A percentile compares a stretch with the other conserved stretches of the same genome.
phyloP scores from a whole-genome alignment of 140 eudicot species.

The Cichorium intybus region DNA sequence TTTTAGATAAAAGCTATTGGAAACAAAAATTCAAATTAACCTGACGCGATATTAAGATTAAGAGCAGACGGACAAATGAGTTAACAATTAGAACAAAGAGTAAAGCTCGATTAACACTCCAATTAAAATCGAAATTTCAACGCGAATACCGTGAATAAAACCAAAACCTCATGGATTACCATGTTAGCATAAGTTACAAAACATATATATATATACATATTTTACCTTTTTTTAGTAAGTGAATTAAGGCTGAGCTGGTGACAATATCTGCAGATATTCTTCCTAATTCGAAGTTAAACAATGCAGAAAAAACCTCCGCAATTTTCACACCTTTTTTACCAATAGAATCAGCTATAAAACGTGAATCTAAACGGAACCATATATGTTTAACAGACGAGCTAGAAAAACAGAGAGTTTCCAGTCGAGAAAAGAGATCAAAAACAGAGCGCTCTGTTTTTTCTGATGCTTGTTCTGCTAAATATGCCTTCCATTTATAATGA shows the following conservation, averaged over 20 bases:
- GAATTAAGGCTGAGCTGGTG: conserved; percentile 9
- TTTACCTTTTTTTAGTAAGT: background rate
- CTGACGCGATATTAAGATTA: background rate
- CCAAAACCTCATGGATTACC: background rate
- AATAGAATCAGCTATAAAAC: background rate
- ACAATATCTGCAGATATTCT: background rate
- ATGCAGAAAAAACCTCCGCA: background rate
- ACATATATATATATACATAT: background rate
- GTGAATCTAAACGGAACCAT: background rate
- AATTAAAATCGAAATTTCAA: background rate
- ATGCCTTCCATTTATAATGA: conserved; percentile 6
- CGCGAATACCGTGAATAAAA: background rate
- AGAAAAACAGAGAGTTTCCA: conserved; percentile 11
- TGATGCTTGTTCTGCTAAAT: background rate
- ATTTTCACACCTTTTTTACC: background rate
- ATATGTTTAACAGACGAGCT: conserved; percentile 3
- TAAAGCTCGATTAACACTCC: background rate
- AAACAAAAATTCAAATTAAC: background rate
- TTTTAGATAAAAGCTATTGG: background rate
- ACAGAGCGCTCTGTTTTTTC: conserved; percentile 16
- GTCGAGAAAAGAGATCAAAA: conserved; percentile 10
- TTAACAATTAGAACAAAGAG: background rate
- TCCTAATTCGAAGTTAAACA: background rate
- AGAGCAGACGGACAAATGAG: background rate
- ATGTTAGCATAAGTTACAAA: background rate